Evolutionary conservation across 768 basidiomycete species (phyloP), one percentile per base, ranked within the genome.

Genomic region (Boletus reticuloceps): DNA sequence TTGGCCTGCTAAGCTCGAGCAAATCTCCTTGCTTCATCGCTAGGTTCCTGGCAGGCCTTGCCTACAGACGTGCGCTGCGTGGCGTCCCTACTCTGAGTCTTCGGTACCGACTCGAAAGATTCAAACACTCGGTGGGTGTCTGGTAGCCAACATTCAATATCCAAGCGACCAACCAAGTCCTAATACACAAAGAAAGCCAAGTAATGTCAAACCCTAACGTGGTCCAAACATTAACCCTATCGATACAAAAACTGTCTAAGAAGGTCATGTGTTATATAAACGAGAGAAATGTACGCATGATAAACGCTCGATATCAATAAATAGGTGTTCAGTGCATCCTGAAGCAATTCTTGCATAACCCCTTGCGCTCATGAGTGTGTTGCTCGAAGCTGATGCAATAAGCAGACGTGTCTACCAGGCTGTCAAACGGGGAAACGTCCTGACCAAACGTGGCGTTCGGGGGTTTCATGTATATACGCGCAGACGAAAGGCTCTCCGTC

Each of bases 321-420:
- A 36, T n/a, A 53, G 12, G 25, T n/a, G 8, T 7, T 60, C 37
- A 62, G 32, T 85, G 83, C 64, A 75, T 72, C 69, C 82, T 78
- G 62, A 82, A 82, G 68, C 87, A 90, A 59, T 82, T 84, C 58
- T 75, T 83, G 69, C 87, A 88, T 72, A 82, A 75, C 8, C 85
- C 85, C 64, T 78, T 77, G 44, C 77, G 74, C 71, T 88, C 84
- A 73, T 84, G 84, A 41, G 82, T 82, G 65, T 84, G 83, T 71
- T 88, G 85, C 63, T 80, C 80, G 69, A 88, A 87, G 44, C 78
- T 74, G 22, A 58, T 65, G 62, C 88, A 86, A 11, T 70, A 73
- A 20, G 58, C 61, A 22, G 72, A 69, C 38, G 80, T 66, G 58
- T 88, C 84, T 31, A 74, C 72, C 38, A 78, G 74, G 62, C 84